Percentiles rank a stretch among this genome's conserved stretches.
These are phyloP conservation scores for Phenoliferia sp. DNA, from an alignment of 1,284 basidiomycete genomes.

Conservation along the genomic window DNA sequence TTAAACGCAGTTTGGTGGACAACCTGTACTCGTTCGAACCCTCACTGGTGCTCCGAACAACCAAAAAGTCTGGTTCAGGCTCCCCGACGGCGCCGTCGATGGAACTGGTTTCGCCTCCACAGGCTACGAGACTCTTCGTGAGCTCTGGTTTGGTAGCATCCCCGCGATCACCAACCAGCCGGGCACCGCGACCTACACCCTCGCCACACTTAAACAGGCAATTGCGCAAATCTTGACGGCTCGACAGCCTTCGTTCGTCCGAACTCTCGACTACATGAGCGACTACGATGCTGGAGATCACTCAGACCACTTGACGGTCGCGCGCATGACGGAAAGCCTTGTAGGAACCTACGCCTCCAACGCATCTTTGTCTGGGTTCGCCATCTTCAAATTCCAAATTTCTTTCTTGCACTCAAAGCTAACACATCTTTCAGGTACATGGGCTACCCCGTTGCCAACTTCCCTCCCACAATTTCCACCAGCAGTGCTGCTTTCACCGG, in stretches of 20 bases:
- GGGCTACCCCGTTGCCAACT: slow-evolving; percentile 14
- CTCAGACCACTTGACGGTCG: slow-evolving; percentile 26
- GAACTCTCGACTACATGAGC: slow-evolving; percentile 30
- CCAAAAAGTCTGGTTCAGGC: slow-evolving; percentile 30
- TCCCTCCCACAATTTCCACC: slow-evolving; percentile 21
- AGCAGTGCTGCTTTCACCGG: slow-evolving; percentile 8
- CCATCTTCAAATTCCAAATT: neutral
- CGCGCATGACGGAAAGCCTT: slow-evolving; percentile 11
- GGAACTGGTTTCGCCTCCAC: slow-evolving; percentile 16
- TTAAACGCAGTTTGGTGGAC: slow-evolving; percentile 7
- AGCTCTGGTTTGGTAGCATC: slow-evolving; percentile 34
- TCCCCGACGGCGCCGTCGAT: slow-evolving; percentile 33
- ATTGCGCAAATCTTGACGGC: slow-evolving; percentile 26
- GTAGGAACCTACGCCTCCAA: slow-evolving; percentile 3
- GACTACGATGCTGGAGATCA: slow-evolving; percentile 26
- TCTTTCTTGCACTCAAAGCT: too few relatives aligned
- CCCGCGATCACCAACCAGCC: slow-evolving; percentile 20
- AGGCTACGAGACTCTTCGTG: slow-evolving; percentile 27
- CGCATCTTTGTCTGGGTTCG: slow-evolving; percentile 16
- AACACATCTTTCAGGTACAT: neutral
- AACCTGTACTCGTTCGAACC: slow-evolving; percentile 28
- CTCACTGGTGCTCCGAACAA: slow-evolving; percentile 21
- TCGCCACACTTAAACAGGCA: slow-evolving; percentile 27
- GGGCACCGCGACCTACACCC: slow-evolving; percentile 24
- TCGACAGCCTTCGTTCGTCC: slow-evolving; percentile 17